phyloP scores from a whole-genome alignment of 1,139 yeast species.

The Yamadazyma friedrichii region DNA sequence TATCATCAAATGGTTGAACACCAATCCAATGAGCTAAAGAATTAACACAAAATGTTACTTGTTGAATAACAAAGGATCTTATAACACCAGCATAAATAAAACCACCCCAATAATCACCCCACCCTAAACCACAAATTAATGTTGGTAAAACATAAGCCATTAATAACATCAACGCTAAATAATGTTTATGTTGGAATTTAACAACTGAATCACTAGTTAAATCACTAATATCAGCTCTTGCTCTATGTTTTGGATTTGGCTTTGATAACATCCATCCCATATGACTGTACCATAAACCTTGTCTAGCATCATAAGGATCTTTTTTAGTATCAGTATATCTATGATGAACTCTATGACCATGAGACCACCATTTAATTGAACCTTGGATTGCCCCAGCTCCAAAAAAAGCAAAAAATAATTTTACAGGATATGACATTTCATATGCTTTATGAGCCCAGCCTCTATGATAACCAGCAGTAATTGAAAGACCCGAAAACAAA shows the following conservation, averaged over 20 bases:
- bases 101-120: slow-evolving; percentile 94
- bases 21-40: slow-evolving; percentile 99
- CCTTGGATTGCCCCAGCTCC: slow-evolving; percentile 98
- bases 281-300: slow-evolving; percentile 94
- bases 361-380: slow-evolving; percentile 98
- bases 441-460: slow-evolving; percentile 84
- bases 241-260: slow-evolving; percentile 93
- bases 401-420: slow-evolving; percentile 71
- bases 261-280: slow-evolving; percentile 96
- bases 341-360: slow-evolving; percentile 96
- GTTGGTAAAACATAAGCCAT: slow-evolving; percentile 77
- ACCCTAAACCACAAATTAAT: slow-evolving; percentile 69
- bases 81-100: slow-evolving; percentile 86
- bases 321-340: slow-evolving; percentile 94
- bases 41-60: slow-evolving; percentile 97
- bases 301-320: slow-evolving; percentile 97
- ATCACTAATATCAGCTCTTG: slow-evolving; percentile 95
- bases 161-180: slow-evolving; percentile 62
- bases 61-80: slow-evolving; percentile 84
- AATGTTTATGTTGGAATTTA: slow-evolving; percentile 90
- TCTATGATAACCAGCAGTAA: slow-evolving; percentile 83
- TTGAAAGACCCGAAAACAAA: slow-evolving; percentile 76
- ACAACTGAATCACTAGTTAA: slow-evolving; percentile 89
- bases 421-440: slow-evolving; percentile 69
- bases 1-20: slow-evolving; percentile 95